Evolutionary conservation across 2,329 filamentous ascomycete species (phyloP).

Genomic region (Cladophialophora exuberans): DNA sequence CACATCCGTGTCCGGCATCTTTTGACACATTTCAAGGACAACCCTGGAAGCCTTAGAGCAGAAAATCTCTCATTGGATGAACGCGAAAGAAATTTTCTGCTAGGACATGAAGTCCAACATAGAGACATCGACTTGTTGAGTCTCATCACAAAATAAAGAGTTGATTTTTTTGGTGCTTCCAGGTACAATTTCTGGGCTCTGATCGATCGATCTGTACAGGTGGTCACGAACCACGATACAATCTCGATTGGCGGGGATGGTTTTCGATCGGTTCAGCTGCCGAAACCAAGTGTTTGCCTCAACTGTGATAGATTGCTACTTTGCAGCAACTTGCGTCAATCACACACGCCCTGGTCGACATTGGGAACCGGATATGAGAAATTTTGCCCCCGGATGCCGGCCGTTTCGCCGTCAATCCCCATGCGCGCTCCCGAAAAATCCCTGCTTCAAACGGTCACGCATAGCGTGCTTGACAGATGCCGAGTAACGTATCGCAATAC

Average conservation of each 20-base stretch:
- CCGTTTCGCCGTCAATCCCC: slow-evolving; percentile 20
- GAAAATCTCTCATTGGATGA: too few relatives aligned
- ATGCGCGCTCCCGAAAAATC: slow-evolving; percentile 21
- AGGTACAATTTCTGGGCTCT: too few relatives aligned
- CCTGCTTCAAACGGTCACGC: slow-evolving; percentile 13
- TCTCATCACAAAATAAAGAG: too few relatives aligned
- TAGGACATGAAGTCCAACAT: not conserved
- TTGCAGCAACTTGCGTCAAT: not conserved
- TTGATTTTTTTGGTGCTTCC: too few relatives aligned
- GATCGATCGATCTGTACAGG: too few relatives aligned
- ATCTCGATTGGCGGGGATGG: slow-evolving; percentile 11
- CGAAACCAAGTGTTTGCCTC: not conserved
- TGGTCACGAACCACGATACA: not conserved
- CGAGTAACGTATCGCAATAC: slow-evolving; percentile 28
- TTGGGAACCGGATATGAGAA: not conserved
- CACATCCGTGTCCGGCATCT: too few relatives aligned
- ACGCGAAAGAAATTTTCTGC: not conserved
- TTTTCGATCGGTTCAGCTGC: not conserved
- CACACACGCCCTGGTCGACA: not conserved
- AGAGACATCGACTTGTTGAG: too few relatives aligned
- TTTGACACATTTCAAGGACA: not conserved
- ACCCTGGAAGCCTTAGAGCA: not conserved
- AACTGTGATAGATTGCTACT: not conserved
- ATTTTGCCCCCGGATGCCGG: not conserved
- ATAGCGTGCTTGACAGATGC: slow-evolving; percentile 30